A percentile compares a stretch with the other conserved stretches of the same genome.
Conservation (phyloP, 2,329 filamentous ascomycete species). For the Colletotrichum cuscutae region DNA sequence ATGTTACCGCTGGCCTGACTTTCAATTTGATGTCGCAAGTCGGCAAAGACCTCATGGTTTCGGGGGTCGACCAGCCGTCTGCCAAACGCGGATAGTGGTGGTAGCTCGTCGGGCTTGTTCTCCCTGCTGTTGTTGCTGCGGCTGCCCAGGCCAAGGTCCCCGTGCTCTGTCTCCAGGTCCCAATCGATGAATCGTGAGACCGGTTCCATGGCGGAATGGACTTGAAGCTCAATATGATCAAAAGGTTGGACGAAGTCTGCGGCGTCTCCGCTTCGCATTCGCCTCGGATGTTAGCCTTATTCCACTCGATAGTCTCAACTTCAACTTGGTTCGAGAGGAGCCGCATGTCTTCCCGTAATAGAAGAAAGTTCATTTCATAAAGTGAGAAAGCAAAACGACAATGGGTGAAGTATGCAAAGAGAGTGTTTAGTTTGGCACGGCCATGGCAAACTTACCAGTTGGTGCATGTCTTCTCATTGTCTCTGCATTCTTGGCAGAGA, state of each 20-base stretch:
- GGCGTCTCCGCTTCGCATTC: neutral
- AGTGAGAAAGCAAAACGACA: neutral
- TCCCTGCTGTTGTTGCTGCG: neutral
- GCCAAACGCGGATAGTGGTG: neutral
- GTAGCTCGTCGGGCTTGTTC: neutral
- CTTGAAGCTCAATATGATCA: constrained; percentile 5
- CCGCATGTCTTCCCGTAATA: neutral
- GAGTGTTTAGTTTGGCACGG: neutral
- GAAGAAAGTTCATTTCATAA: neutral
- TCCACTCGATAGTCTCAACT: neutral
- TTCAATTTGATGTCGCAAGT: neutral
- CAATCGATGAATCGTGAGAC: neutral
- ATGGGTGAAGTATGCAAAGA: neutral
- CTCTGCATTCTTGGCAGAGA: constrained; percentile 10
- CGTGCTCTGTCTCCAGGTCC: constrained; percentile 7
- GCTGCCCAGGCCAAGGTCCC: neutral
- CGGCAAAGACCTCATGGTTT: neutral
- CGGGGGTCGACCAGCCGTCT: neutral
- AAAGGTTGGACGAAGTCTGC: constrained; percentile 19
- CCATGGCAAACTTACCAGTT: neutral
- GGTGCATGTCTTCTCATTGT: neutral
- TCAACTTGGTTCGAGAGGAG: neutral
- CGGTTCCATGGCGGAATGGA: neutral
- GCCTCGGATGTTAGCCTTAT: neutral
- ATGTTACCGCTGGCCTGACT: neutral